Evolutionary conservation across 306 rosid species (phyloP).

Genomic region (Corylus heterophylla): DNA sequence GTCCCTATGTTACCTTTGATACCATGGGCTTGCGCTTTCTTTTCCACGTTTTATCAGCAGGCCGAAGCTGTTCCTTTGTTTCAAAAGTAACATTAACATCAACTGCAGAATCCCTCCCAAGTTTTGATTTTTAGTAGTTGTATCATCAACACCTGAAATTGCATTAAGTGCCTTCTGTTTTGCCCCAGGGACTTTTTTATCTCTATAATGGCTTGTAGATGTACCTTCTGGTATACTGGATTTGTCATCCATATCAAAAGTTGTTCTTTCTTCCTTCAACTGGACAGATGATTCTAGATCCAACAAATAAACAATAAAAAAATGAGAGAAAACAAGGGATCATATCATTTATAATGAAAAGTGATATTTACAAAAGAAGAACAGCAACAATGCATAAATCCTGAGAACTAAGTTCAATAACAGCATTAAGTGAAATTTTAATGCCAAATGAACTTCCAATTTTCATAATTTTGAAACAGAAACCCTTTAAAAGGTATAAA

Average conservation of each 20-base stretch:
- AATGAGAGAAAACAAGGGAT: conserved; percentile 18
- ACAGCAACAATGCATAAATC: neutral
- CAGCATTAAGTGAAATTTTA: neutral
- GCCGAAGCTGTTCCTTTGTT: conserved; percentile 46
- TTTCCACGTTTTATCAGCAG: conserved; percentile 46
- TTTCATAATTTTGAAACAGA: neutral
- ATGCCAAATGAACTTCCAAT: neutral
- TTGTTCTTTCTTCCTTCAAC: conserved; percentile 61
- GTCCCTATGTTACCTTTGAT: conserved; percentile 42
- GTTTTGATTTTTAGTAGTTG: conserved; percentile 55
- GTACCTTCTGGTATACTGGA: conserved; percentile 57
- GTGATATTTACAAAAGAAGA: conserved; percentile 14
- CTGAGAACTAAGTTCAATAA: neutral
- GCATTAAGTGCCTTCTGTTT: conserved; percentile 39
- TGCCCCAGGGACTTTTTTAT: conserved; percentile 35
- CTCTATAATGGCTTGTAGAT: conserved; percentile 59
- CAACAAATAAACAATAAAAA: conserved; percentile 2
- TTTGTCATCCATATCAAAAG: conserved; percentile 53
- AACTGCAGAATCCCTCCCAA: conserved; percentile 48
- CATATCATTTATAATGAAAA: conserved; percentile 6
- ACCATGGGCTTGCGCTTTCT: conserved; percentile 56
- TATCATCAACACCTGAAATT: conserved; percentile 47
- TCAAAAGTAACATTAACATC: conserved; percentile 42
- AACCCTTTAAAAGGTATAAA: neutral
- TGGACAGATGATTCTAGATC: conserved; percentile 63